Evolutionary conservation across 1,284 basidiomycete species (phyloP).

Genomic region (Rhizoctonia solani): DNA sequence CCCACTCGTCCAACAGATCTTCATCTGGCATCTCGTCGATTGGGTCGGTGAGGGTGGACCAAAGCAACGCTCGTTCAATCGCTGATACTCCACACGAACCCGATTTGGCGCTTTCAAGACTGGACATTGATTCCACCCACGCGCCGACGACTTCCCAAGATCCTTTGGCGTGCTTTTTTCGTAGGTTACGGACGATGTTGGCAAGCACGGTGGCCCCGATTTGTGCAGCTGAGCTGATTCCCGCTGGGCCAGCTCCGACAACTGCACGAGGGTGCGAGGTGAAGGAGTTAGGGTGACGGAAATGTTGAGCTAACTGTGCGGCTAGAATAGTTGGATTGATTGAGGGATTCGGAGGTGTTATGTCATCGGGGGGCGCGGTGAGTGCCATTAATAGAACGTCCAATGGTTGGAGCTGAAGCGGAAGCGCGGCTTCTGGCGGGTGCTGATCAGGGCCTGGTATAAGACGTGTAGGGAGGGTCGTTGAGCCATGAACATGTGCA

Average conservation of each 20-base stretch:
- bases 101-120: background rate
- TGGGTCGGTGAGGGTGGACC: background rate
- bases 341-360: background rate
- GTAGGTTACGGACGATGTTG: background rate
- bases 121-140: background rate
- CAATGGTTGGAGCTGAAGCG: constrained; percentile 5
- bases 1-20: constrained; percentile 19
- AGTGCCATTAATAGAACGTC: background rate
- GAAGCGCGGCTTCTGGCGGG: background rate
- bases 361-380: background rate
- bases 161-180: background rate
- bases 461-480: background rate
- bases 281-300: background rate
- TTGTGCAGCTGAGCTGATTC: background rate
- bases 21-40: background rate
- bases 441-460: background rate
- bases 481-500: background rate
- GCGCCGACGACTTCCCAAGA: constrained; percentile 13
- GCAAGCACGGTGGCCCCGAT: constrained; percentile 1
- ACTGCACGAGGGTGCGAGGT: background rate
- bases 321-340: background rate
- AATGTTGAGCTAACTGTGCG: constrained; percentile 2
- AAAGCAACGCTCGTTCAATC: constrained; percentile 6
- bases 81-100: background rate
- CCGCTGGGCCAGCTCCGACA: background rate